Conservation (phyloP, 129 eudicot genomes). For the Flaveria trinervia region DNA sequence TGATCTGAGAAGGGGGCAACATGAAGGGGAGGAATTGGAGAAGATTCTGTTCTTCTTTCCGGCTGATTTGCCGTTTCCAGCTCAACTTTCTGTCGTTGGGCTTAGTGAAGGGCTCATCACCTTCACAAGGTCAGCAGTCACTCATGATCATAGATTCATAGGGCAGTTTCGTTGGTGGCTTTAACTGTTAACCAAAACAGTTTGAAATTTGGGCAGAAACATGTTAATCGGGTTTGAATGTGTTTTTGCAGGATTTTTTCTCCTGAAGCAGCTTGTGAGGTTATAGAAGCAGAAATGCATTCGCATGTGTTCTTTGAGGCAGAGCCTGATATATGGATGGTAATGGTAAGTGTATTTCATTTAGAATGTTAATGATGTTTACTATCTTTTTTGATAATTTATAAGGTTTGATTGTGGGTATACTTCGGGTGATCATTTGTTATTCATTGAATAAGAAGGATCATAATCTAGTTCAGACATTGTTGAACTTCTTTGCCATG, state of each 20-base stretch:
- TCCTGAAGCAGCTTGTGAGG: conserved; percentile 97
- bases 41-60: conserved; percentile 89
- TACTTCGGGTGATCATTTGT: conserved; percentile 2
- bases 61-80: conserved; percentile 67
- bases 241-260: conserved; percentile 78
- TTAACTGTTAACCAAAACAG: neutral
- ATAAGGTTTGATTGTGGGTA: too few relatives aligned
- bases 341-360: conserved; percentile 55
- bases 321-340: conserved; percentile 99
- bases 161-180: neutral
- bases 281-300: conserved; percentile 94
- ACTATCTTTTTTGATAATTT: neutral
- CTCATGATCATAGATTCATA: neutral
- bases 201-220: neutral
- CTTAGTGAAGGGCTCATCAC: conserved; percentile 99
- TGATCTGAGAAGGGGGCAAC: conserved; percentile 89
- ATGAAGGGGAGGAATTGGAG: conserved; percentile 95
- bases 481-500: neutral
- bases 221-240: neutral
- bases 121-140: conserved; percentile 72
- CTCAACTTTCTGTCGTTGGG: conserved; percentile 89
- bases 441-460: conserved; percentile 7
- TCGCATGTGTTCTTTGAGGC: conserved; percentile 93
- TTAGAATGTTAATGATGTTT: neutral
- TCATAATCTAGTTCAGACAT: conserved; percentile 2